Conservation (phyloP, 148 eudicot species). For the Pouteria glomerata region DNA sequence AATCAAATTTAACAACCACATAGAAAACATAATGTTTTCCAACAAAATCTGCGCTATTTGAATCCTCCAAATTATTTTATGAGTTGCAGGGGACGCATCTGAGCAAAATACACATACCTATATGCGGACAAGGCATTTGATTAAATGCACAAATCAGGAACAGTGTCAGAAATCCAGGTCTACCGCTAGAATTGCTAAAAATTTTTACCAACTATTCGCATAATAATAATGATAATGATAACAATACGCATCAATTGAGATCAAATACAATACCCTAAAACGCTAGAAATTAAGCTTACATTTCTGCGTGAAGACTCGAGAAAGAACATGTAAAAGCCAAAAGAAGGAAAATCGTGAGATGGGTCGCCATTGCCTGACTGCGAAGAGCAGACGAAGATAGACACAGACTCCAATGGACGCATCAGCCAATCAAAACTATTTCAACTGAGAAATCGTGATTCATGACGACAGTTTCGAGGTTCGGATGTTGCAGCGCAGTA, state of each 20-base stretch:
- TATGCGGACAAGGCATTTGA: too few species aligned
- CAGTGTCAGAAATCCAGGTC: not conserved
- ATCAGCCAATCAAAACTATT: too few species aligned
- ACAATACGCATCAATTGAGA: not conserved
- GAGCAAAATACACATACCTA: too few species aligned
- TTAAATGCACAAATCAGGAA: conserved; percentile 13
- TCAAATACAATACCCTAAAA: not conserved
- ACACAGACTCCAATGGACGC: too few species aligned
- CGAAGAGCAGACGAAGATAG: not conserved
- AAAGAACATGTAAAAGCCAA: conserved; percentile 20
- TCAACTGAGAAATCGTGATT: too few species aligned
- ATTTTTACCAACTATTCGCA: conserved; percentile 1
- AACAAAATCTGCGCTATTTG: not conserved
- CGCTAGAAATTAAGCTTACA: conserved; percentile 28
- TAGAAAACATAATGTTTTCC: not conserved
- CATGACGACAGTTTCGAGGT: too few species aligned
- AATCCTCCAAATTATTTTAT: not conserved
- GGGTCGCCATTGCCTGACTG: conserved; percentile 29
- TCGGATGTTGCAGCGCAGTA: too few species aligned
- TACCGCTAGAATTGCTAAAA: conserved; percentile 3
- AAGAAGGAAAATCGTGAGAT: conserved; percentile 23
- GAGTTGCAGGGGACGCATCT: not conserved
- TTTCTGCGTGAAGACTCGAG: conserved; percentile 28
- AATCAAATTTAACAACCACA: not conserved
- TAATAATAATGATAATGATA: not conserved